Conservation (phyloP, 805 yeast species). For the Suhomyces kilbournensis region DNA sequence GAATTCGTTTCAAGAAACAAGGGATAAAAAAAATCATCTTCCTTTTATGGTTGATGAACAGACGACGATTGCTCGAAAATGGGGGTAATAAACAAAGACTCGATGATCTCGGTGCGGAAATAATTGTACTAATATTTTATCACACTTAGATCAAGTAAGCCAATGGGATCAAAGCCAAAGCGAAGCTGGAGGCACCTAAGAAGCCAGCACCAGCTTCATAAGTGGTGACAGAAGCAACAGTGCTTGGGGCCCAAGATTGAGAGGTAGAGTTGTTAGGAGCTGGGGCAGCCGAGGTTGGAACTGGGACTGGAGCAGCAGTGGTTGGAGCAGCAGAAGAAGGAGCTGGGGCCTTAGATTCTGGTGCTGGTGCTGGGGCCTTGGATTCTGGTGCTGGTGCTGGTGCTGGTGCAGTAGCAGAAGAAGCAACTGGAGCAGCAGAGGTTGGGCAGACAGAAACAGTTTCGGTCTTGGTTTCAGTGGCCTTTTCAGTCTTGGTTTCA, state of each 20-base stretch:
- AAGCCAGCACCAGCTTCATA: constrained; percentile 14
- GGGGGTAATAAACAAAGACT: background rate
- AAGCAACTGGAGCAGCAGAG: constrained; percentile 9
- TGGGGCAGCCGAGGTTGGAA: constrained; percentile 6
- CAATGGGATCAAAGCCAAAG: constrained; percentile 30
- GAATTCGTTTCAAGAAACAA: background rate
- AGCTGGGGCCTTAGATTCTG: background rate
- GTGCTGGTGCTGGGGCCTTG: constrained; percentile 4
- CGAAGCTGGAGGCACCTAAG: constrained; percentile 25
- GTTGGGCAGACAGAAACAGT: constrained; percentile 5
- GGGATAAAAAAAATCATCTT: background rate
- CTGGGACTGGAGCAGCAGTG: constrained; percentile 4
- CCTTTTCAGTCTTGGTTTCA: background rate
- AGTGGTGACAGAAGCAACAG: constrained; percentile 7
- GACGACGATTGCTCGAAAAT: background rate
- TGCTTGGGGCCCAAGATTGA: constrained; percentile 5
- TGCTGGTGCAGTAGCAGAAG: constrained; percentile 10
- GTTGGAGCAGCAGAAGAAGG: background rate
- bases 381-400: constrained; percentile 7
- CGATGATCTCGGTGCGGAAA: background rate
- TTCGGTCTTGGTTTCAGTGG: background rate
- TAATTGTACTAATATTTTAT: constrained; percentile 1
- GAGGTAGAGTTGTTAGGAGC: background rate
- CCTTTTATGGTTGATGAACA: background rate
- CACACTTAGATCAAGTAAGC: constrained; percentile 33